Base-by-base conservation (phyloP, 169 alveolate genomes). In the Plasmodium adleri region DNA sequence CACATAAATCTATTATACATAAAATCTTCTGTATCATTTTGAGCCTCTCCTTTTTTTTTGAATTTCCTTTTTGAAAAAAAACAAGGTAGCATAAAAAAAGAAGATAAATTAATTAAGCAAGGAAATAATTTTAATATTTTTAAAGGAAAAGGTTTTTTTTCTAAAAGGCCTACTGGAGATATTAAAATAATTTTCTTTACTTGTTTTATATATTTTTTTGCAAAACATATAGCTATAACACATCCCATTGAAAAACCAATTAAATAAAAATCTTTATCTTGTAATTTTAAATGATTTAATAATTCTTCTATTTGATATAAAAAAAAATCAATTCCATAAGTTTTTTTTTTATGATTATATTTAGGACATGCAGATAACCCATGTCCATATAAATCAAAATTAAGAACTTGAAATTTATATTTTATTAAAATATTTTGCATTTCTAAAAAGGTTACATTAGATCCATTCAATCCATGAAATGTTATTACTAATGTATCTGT, bases 181-280 rank as follows among this genome's bases (percentile, higher is more conserved):
- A 94, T 80, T 66, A 94, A 72, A 50, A 94, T 78, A 26, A 94
- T 43, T 59, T 90, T 83, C 70, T 94, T 95, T 47, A 94, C 96
- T 52, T 72, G 89, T 0, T 94, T 92, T 22, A 95, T 94, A 72
- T 94, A 92, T 32, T 89, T 75, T 67, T 92, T 92, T 50, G 96
- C 94, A 74, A 78, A 94, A 7, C 93, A 70, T 8, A 93, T 95
- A 20, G 96, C 96, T 24, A 94, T 47, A 76, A 94, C 90, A 20
- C 92, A 88, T 8, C 92, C 96, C 96, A 94, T 94, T 12, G 96
- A 94, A 54, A 94, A 91, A 12, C 96, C 96, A 59, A 94, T 92
- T 12, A 94, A 75, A 9, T 94, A 87, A 66, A 93, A 83, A 32
- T 80, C 76, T 58, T 93, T 72, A 32, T 78, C 92, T 22, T 80